Conservation (phyloP, 495 filamentous ascomycete species). For the Friedmanniomyces simplex region DNA sequence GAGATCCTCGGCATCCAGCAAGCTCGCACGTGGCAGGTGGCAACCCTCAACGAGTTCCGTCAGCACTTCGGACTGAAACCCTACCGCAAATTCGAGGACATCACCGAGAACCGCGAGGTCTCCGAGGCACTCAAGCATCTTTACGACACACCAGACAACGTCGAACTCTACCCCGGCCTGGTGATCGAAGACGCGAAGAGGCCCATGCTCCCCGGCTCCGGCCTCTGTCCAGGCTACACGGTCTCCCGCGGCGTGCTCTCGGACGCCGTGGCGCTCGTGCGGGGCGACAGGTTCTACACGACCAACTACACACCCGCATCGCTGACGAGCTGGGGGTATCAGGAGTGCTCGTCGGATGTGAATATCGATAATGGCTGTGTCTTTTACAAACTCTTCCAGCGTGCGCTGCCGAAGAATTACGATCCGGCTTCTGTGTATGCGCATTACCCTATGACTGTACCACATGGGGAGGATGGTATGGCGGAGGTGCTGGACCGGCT, state of each 20-base stretch:
- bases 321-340: conserved; percentile 73
- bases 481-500: conserved; percentile 40
- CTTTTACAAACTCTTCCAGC: conserved; percentile 51
- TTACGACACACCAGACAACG: conserved; percentile 69
- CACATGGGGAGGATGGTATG: conserved; percentile 36
- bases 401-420: conserved; percentile 52
- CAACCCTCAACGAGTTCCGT: conserved; percentile 80
- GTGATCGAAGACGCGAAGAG: conserved; percentile 73
- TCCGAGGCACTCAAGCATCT: conserved; percentile 59
- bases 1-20: conserved; percentile 84
- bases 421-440: conserved; percentile 46
- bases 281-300: conserved; percentile 82
- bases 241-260: conserved; percentile 74
- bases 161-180: conserved; percentile 74
- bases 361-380: conserved; percentile 47
- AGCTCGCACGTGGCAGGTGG: conserved; percentile 70
- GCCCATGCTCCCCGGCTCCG: conserved; percentile 64
- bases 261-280: conserved; percentile 75
- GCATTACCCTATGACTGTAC: conserved; percentile 51
- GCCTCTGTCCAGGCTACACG: conserved; percentile 72
- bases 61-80: conserved; percentile 66
- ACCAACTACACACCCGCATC: conserved; percentile 55
- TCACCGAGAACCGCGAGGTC: conserved; percentile 70
- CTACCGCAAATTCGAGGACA: conserved; percentile 71
- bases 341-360: conserved; percentile 39